Conservation (phyloP, 2,329 filamentous ascomycete species). For the Fusarium begoniae region DNA sequence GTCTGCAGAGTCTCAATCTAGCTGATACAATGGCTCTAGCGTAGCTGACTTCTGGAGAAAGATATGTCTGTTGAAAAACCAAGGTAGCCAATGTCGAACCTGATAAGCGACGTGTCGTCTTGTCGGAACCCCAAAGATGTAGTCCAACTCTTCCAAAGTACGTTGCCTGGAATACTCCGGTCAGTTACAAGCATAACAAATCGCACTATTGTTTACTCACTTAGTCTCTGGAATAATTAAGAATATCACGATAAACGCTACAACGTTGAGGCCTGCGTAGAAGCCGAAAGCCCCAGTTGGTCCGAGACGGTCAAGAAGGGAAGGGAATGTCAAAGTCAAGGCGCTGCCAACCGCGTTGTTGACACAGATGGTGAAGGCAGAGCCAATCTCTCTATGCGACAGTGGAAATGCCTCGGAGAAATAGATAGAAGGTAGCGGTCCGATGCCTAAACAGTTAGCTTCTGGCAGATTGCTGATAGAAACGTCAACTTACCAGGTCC, state of each 20-base stretch:
- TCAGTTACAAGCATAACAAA: background rate
- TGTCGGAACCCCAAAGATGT: conserved; percentile 50
- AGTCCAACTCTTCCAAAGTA: conserved; percentile 53
- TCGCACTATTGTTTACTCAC: conserved; percentile 7
- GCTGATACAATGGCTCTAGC: conserved; percentile 46
- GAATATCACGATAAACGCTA: conserved; percentile 71
- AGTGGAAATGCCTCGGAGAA: conserved; percentile 64
- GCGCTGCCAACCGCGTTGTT: conserved; percentile 44
- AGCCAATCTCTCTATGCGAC: conserved; percentile 58
- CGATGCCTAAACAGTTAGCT: conserved; percentile 38
- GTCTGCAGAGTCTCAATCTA: background rate
- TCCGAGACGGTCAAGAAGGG: conserved; percentile 52
- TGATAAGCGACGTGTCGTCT: conserved; percentile 47
- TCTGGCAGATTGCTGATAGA: fast-evolving
- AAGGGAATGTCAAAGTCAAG: conserved; percentile 55
- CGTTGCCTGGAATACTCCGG: conserved; percentile 36
- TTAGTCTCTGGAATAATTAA: conserved; percentile 67
- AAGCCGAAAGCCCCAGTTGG: conserved; percentile 64
- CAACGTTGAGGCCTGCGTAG: conserved; percentile 67
- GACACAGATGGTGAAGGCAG: conserved; percentile 45
- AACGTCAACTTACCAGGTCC: conserved; percentile 45
- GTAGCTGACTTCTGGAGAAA: conserved; percentile 39
- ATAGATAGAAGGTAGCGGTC: conserved; percentile 53
- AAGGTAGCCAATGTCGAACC: conserved; percentile 46
- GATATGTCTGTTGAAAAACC: conserved; percentile 45